Base-by-base conservation (phyloP, 805 yeast genomes). In the Kluyveromyces starmeri region DNA sequence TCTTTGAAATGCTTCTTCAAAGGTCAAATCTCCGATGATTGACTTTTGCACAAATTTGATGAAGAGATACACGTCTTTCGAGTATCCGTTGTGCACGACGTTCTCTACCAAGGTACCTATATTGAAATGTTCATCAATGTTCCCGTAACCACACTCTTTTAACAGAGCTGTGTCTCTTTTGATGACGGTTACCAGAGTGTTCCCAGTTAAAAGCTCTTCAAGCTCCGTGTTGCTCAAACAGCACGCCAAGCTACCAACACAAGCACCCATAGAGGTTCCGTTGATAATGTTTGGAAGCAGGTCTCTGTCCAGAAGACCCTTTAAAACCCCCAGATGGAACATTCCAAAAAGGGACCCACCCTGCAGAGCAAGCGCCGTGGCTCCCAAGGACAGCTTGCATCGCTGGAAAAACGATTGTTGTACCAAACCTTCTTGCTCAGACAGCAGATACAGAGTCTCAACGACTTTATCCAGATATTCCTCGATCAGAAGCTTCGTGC, bases 261-360 rank as follows among this genome's bases (percentile, higher is more conserved):
- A 79, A 0, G 97, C 94, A 1, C 98, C 98, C 40, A 85, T 82
- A 0, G 96, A 92, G 38, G 88, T 81, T 0, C 98, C 98, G 5
- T 89, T 83, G 15, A 89, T 75, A 2, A 92, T 82, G 27, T 81
- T 63, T 0, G 98, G 98, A 34, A 92, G 63, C 24, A 88, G 60
- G 1, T 82, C 79, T 42, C 80, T 76, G 43, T 71, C 70, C 40
- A 79, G 72, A n/a, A 92, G 64, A 0, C 92, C 89, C 42, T 81
- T 80, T 7, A 89, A 83, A 1, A 88, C 95, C 2, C 98, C 98
- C 22, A 92, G 53, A 56, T 92, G 98, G 48, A 95, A 88, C 41
- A 92, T 62, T 0, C 98, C 97, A 61, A 89, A 92, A 15, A 92
- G 61, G 0, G 96, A 82, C 2, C 98, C 97, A 19, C 98, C 98